phyloP scores from a whole-genome alignment of 148 eudicot species.

The Mesembryanthemum crystallinum region DNA sequence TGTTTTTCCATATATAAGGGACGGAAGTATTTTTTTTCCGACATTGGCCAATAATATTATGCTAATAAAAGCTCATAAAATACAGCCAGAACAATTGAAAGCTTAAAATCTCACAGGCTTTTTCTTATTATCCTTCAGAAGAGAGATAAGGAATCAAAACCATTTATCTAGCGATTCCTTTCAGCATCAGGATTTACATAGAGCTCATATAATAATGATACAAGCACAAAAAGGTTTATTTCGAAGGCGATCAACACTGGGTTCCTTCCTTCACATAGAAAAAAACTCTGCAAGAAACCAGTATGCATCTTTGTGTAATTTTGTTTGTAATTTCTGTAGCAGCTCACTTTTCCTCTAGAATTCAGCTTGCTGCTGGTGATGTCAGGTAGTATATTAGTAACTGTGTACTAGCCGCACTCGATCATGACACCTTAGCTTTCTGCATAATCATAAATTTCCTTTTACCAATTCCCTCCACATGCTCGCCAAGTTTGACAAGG shows the following conservation, averaged over 20 bases:
- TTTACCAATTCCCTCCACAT: constrained; percentile 52
- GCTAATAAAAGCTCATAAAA: too few relatives aligned
- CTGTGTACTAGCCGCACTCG: background rate
- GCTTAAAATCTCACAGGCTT: too few relatives aligned
- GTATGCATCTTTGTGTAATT: background rate
- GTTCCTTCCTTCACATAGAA: background rate
- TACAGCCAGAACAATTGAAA: too few relatives aligned
- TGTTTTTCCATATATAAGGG: too few relatives aligned
- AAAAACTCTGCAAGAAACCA: background rate
- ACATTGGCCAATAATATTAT: too few relatives aligned
- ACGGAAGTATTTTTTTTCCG: too few relatives aligned
- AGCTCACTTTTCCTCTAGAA: background rate
- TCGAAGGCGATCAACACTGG: background rate
- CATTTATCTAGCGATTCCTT: background rate
- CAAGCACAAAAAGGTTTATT: background rate
- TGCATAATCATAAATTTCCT: constrained; percentile 65
- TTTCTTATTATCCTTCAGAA: too few relatives aligned
- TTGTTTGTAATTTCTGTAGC: background rate
- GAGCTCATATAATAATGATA: background rate
- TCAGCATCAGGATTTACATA: background rate
- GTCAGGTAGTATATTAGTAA: background rate
- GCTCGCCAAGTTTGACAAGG: constrained; percentile 64
- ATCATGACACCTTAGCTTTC: constrained; percentile 52
- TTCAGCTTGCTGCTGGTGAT: background rate
- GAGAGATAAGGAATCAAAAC: too few relatives aligned